A percentile compares a stretch with the other conserved stretches of the same genome.
phyloP scores from a whole-genome alignment of 116 monocot genomes.

The Iris pallida region DNA sequence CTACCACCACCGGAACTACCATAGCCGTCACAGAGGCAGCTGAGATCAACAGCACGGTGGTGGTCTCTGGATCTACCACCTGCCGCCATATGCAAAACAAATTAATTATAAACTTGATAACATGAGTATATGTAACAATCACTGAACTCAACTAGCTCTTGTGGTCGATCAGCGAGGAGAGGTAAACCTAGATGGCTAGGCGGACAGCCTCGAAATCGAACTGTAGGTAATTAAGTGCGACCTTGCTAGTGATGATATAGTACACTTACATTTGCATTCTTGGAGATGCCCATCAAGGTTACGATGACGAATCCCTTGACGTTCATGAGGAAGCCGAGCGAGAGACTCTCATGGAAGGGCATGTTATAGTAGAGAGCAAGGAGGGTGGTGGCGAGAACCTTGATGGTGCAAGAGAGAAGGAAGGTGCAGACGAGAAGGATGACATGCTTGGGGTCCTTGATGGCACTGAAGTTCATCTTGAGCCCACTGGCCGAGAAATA shows the following conservation, averaged over 20 bases:
- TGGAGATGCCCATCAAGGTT: constrained; percentile 25
- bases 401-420: not conserved
- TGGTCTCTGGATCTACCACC: constrained; percentile 27
- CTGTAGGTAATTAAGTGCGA: no score
- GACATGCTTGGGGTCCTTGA: constrained; percentile 9
- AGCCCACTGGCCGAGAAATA: constrained; percentile 35
- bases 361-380: constrained; percentile 19
- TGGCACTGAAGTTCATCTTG: constrained; percentile 13
- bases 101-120: no score
- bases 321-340: constrained; percentile 34
- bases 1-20: constrained; percentile 19
- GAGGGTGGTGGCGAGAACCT: constrained; percentile 24
- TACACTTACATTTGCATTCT: constrained; percentile 19
- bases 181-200: no score
- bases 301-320: constrained; percentile 38
- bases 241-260: no score
- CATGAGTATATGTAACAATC: no score
- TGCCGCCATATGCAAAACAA: no score
- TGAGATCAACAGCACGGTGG: constrained; percentile 21
- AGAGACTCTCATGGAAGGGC: constrained; percentile 30
- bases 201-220: no score
- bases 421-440: constrained; percentile 23
- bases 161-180: no score
- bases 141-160: no score
- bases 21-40: constrained; percentile 26